Evolutionary conservation across 1,139 yeast species (phyloP).

Genomic region (Pichia cactophila): DNA sequence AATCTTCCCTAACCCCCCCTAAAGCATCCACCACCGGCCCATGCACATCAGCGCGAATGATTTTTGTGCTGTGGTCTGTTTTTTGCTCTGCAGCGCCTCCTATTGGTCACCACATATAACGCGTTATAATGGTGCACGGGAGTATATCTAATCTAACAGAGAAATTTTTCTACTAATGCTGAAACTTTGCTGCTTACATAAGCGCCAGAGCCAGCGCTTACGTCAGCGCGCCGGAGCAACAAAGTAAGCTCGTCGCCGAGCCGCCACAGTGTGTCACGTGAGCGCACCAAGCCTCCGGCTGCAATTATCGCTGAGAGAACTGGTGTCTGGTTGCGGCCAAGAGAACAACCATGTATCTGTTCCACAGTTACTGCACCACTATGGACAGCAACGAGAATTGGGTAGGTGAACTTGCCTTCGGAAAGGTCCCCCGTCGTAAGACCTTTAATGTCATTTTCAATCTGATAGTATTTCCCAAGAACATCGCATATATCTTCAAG

Average conservation of each 20-base stretch:
- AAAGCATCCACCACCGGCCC: not conserved
- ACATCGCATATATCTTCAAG: constrained; percentile 61
- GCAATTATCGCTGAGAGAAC: not conserved
- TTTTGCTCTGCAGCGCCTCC: not conserved
- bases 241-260: not conserved
- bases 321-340: not conserved
- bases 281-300: not conserved
- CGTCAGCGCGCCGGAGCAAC: not conserved
- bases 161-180: no score
- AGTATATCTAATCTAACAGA: no score
- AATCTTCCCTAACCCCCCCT: not conserved
- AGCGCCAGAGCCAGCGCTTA: not conserved
- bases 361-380: not conserved
- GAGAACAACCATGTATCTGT: not conserved
- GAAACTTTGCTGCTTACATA: not conserved
- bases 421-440: constrained; percentile 75
- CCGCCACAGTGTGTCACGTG: not conserved
- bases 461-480: constrained; percentile 77
- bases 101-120: not conserved
- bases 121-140: not conserved
- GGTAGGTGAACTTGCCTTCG: constrained; percentile 84
- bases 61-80: not conserved
- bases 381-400: constrained; percentile 34
- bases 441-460: constrained; percentile 74
- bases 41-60: not conserved